These are phyloP conservation scores for Neurospora sp. DNA, from an alignment of 495 filamentous ascomycete species.

Conservation along the genomic window DNA sequence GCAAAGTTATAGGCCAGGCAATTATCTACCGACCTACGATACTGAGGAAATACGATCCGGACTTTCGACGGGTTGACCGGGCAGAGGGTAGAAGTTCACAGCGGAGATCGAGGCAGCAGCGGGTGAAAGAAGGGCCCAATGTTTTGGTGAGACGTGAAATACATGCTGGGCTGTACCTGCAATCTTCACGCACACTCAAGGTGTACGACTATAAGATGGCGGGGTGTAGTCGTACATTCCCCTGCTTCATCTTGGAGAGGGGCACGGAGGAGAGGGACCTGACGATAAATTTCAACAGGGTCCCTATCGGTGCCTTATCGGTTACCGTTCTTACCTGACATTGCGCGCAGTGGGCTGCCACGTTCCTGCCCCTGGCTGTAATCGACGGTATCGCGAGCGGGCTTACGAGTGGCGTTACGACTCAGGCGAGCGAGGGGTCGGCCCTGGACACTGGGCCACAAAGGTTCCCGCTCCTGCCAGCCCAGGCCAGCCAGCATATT, in stretches of 20 bases:
- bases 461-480: background rate
- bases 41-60: background rate
- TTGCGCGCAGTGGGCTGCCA: background rate
- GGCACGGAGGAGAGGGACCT: background rate
- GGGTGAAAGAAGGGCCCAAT: background rate
- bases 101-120: background rate
- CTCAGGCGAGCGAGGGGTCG: background rate
- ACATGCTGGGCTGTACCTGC: background rate
- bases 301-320: background rate
- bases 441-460: background rate
- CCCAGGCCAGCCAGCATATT: background rate
- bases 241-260: background rate
- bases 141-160: background rate
- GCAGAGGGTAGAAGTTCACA: background rate
- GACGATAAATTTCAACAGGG: background rate
- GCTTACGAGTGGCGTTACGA: background rate
- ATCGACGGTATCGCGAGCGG: background rate
- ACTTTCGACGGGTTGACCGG: background rate
- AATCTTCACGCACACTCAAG: background rate
- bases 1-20: background rate
- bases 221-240: background rate
- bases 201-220: background rate
- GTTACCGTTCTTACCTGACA: background rate
- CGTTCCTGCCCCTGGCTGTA: background rate
- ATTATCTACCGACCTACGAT: background rate